phyloP scores from a whole-genome alignment of 2,329 filamentous ascomycete genomes.

The Epichloe brachyelytri region DNA sequence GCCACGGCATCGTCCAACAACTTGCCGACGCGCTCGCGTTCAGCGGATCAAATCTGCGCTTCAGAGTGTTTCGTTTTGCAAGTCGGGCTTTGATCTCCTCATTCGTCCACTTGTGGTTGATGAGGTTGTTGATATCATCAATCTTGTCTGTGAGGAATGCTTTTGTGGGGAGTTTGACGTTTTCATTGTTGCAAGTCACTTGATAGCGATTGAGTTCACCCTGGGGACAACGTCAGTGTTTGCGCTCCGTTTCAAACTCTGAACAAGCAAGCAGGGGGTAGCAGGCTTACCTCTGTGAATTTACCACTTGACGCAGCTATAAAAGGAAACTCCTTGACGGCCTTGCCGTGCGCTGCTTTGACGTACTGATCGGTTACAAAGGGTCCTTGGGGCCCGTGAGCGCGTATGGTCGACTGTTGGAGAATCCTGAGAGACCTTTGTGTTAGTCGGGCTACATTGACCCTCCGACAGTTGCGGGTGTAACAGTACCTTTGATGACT shows the following conservation, averaged over 20 bases:
- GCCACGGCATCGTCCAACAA: conserved; percentile 54
- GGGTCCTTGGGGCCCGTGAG: conserved; percentile 63
- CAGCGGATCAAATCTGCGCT: conserved; percentile 50
- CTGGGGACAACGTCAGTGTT: conserved; percentile 28
- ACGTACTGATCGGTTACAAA: conserved; percentile 83
- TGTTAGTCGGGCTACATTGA: background rate
- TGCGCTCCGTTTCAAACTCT: background rate
- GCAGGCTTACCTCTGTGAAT: conserved; percentile 59
- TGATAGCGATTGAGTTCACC: conserved; percentile 73
- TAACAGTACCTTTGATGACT: conserved; percentile 61
- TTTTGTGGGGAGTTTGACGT: conserved; percentile 61
- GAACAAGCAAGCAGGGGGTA: no score
- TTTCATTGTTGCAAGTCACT: conserved; percentile 58
- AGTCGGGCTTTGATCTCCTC: conserved; percentile 72
- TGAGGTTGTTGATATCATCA: conserved; percentile 64
- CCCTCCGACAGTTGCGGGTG: background rate
- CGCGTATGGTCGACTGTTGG: conserved; percentile 68
- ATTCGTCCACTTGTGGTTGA: conserved; percentile 72
- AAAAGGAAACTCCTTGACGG: conserved; percentile 77
- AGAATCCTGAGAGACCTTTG: conserved; percentile 45
- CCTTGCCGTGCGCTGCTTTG: conserved; percentile 67
- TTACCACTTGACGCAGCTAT: conserved; percentile 75
- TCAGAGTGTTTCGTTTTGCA: conserved; percentile 53
- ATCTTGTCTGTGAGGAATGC: conserved; percentile 58
- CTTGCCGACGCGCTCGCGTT: conserved; percentile 54